phyloP scores from a whole-genome alignment of 2,329 filamentous ascomycete species.

The Alternaria rosae region DNA sequence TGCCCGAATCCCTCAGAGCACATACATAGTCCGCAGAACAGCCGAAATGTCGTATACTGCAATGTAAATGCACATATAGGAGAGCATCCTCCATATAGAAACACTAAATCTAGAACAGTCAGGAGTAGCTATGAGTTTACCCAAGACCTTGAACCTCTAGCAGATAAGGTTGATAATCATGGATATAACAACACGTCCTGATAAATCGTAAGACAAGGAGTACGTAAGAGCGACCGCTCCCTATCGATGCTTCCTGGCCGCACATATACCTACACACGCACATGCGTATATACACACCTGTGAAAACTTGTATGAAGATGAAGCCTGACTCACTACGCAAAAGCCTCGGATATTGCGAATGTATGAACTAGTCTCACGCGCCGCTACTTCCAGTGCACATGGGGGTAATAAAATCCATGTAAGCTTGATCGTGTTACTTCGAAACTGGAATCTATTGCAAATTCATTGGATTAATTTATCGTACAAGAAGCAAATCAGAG shows the following conservation, averaged over 20 bases:
- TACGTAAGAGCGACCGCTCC: background rate
- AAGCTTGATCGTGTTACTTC: background rate
- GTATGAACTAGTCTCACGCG: too few species aligned
- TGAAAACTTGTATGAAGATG: background rate
- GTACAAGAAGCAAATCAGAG: background rate
- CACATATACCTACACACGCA: too few species aligned
- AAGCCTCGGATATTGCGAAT: background rate
- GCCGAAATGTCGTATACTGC: background rate
- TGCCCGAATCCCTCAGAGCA: fast-evolving
- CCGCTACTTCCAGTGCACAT: too few species aligned
- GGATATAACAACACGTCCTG: background rate
- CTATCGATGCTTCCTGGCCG: background rate
- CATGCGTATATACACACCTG: too few species aligned
- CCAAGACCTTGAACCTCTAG: background rate
- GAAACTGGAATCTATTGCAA: background rate
- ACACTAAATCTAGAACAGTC: background rate
- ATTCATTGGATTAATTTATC: background rate
- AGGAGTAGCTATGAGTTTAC: background rate
- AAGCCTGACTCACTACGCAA: background rate
- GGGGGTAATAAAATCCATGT: too few species aligned
- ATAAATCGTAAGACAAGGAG: background rate
- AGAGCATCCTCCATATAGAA: background rate
- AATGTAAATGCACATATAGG: background rate
- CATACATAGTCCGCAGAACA: background rate
- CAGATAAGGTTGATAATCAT: background rate